Base-by-base conservation (phyloP, 192 early-diverging fungal genomes). In the Neocallimastix lanati region DNA sequence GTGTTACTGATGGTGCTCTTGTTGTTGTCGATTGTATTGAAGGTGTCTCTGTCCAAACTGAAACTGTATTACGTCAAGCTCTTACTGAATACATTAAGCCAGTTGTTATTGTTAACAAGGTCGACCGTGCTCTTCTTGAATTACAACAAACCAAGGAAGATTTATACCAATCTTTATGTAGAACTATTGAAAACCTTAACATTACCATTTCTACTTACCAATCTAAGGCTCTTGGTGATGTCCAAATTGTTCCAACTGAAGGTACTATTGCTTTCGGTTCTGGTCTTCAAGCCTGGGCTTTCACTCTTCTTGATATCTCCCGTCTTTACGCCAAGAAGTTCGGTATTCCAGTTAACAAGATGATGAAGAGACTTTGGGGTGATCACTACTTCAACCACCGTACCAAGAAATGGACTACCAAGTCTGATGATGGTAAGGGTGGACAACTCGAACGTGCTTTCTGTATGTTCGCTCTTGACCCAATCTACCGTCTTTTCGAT, bases 321-420 rank as follows among this genome's bases (percentile, higher is more conserved):
- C 85, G 89, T 80, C 93, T 94, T 81, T 99, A 99, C 86, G 87
- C 96, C 85, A 95, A 96, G 92, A 99, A 96, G 93, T 96, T 97
- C 80, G 96, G 96, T 92, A 93, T 97, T 80, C 94, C 96, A 86
- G 89, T 92, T 83, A 87, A 92, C 82, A 96, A 97, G 91, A 94
- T 99, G 92, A 97, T 97, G 96, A 78, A 82, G 80, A 92, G 92
- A 85, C 92, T 99, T 79, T 99, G 77, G 77, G 97, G 97, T 77
- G 97, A 99, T 86, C 96, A 95, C 93, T 99, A 92, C 93, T 99
- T 97, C 91, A 95, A 99, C 94, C 88, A 94, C 85, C 88, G 90
- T 83, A 95, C 96, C 88, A 96, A 96, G 92, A 99, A 99, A 91
- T 97, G 97, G 97, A 87, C 93, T 80, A 92, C 82, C 83, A 94